Evolutionary conservation across 1,284 basidiomycete genomes (phyloP), one percentile per base, ranked within the genome.

Genomic region (Trichosporon sp.): DNA sequence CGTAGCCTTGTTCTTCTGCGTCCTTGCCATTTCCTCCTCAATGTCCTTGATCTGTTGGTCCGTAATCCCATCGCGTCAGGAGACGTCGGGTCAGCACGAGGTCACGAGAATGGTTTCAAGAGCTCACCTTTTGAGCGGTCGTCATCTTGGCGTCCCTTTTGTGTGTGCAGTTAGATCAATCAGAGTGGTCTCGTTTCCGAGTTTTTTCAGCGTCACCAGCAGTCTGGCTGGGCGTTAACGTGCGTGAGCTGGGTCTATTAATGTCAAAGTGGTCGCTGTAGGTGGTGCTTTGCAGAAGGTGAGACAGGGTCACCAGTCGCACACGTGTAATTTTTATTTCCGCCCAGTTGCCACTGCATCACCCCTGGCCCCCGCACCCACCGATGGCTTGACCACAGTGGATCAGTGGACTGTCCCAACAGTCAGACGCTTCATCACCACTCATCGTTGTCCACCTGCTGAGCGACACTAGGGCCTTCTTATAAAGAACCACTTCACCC

Each of bases 1-100:
- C 11, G 86, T 85, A 51, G 84, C 87, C 90, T 99, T 99, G 86
- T 99, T 98, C 87, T 96, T 97, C 88, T 98, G 83, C 67, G 83
- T 84, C 79, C 80, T 84, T 66, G 83, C 73, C 83, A 84, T 84
- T 80, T 84, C 83, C 72, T 84, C 83, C 78, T 84, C 83, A 68
- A 84, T 80, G 68, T 83, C 83, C 74, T 83, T 84, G 74, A 84
- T 84, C 81, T 83, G 56, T 3, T 38, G 2, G 12, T 11, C 6
- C 14, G 3, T 3, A 16, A 59, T 10, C 16, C 10, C 38, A 46
- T 38, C 19, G 32, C 37, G 11, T 11, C 7, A 61, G 56, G 31
- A 37, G 65, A 38, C 31, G 69, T 37, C n/a, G 14, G 35, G 35
- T 26, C 43, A 31, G 48, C 64, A 59, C 7, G 43, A n/a, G 19